Evolutionary conservation across 208 protist genomes (phyloP).

Genomic region (Naegleria lovaniensis): DNA sequence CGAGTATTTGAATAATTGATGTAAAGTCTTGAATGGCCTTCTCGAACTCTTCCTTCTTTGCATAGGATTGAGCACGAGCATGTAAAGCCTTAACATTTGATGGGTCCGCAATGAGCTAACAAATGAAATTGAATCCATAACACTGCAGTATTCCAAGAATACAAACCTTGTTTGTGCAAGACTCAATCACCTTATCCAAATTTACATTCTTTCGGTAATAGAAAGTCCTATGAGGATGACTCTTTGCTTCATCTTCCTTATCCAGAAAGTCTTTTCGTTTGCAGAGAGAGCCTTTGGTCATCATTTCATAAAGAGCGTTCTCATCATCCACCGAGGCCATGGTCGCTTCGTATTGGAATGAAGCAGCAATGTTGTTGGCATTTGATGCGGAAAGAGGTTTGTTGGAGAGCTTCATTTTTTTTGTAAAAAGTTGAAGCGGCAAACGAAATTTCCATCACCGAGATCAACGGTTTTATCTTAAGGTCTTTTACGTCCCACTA

Average conservation of each 20-base stretch:
- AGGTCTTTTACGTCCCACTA: too few species aligned
- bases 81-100: constrained; percentile 64
- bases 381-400: too few species aligned
- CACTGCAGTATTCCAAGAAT: too few species aligned
- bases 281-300: constrained; percentile 10
- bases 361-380: too few species aligned
- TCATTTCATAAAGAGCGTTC: neutral
- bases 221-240: constrained; percentile 28
- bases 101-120: constrained; percentile 18
- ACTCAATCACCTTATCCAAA: constrained; percentile 34
- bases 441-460: too few species aligned
- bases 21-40: constrained; percentile 46
- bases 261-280: constrained; percentile 31
- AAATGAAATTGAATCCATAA: neutral
- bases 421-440: too few species aligned
- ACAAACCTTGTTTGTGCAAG: constrained; percentile 31
- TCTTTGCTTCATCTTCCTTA: constrained; percentile 28
- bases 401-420: too few species aligned
- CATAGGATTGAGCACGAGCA: constrained; percentile 62
- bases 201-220: constrained; percentile 37
- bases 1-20: too few species aligned
- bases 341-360: too few species aligned
- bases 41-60: constrained; percentile 53
- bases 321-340: too few species aligned
- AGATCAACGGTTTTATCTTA: too few species aligned